Conservation (phyloP, 768 basidiomycete genomes). For the Termitomyces sp. region DNA sequence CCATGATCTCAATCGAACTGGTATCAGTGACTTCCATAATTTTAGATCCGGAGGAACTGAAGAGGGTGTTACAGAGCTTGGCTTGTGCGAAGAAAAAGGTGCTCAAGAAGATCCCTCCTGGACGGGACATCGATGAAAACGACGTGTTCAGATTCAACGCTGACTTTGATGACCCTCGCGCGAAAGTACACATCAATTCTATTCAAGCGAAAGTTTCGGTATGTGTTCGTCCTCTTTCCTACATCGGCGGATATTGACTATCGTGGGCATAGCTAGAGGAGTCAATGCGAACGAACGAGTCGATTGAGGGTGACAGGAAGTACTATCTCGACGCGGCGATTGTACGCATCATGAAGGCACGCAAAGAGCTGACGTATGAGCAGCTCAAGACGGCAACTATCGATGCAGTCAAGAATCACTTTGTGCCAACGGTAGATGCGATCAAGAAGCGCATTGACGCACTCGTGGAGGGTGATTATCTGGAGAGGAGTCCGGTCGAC, state of each 20-base stretch:
- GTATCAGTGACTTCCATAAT: constrained; percentile 17
- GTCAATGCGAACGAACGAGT: constrained; percentile 69
- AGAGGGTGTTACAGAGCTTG: constrained; percentile 86
- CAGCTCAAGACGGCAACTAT: constrained; percentile 80
- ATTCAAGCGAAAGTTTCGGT: constrained; percentile 94
- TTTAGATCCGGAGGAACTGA: constrained; percentile 65
- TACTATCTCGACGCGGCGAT: constrained; percentile 90
- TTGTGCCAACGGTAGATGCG: constrained; percentile 74
- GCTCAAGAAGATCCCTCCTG: constrained; percentile 70
- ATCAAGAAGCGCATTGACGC: constrained; percentile 84
- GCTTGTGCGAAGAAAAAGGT: constrained; percentile 90
- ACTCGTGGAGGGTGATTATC: constrained; percentile 82
- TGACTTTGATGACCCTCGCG: constrained; percentile 71
- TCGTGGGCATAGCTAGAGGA: constrained; percentile 66
- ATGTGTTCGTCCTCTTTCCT: constrained; percentile 20
- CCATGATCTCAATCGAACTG: neutral
- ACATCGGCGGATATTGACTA: neutral
- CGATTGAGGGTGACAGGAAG: constrained; percentile 85
- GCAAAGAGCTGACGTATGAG: constrained; percentile 78
- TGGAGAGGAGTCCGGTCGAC: constrained; percentile 71
- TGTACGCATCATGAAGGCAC: constrained; percentile 93
- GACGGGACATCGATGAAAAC: constrained; percentile 68
- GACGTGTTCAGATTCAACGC: constrained; percentile 83
- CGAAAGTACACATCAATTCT: constrained; percentile 89
- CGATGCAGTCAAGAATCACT: constrained; percentile 83